Conservation (phyloP, 805 yeast genomes). For the Cyberlindnera euphorbiae region DNA sequence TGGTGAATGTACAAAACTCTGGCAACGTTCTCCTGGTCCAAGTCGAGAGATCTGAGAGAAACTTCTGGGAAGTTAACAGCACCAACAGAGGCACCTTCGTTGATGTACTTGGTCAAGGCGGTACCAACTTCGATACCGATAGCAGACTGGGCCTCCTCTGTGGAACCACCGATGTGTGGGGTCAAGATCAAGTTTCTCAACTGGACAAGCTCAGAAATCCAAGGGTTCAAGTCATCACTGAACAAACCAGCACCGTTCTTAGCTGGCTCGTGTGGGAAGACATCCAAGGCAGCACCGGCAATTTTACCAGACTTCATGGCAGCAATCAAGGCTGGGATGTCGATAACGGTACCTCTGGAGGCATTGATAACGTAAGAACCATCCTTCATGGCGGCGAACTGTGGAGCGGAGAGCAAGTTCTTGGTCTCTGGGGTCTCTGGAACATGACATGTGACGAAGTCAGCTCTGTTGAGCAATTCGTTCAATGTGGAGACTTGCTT, state of each 20-base stretch:
- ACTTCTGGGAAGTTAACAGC: constrained; percentile 99
- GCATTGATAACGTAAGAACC: constrained; percentile 95
- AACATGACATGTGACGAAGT: constrained; percentile 89
- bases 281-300: constrained; percentile 97
- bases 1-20: constrained; percentile 95
- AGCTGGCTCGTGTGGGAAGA: constrained; percentile 95
- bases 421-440: constrained; percentile 93
- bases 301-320: constrained; percentile 91
- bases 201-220: constrained; percentile 77
- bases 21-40: constrained; percentile 82
- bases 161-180: constrained; percentile 98
- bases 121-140: constrained; percentile 94
- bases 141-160: constrained; percentile 98
- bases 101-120: constrained; percentile 83
- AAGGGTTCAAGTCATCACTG: constrained; percentile 65
- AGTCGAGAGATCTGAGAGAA: constrained; percentile 76
- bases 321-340: constrained; percentile 86
- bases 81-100: constrained; percentile 92
- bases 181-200: constrained; percentile 87
- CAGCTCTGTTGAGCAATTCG: constrained; percentile 75
- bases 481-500: constrained; percentile 83
- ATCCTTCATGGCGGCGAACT: constrained; percentile 92
- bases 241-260: constrained; percentile 87
- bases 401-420: constrained; percentile 83
- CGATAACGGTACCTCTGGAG: constrained; percentile 96